A percentile compares a stretch with the other conserved stretches of the same genome.
These are phyloP conservation scores for Bipolaris cookei DNA, from an alignment of 2,329 filamentous ascomycete genomes.

Conservation along the genomic window DNA sequence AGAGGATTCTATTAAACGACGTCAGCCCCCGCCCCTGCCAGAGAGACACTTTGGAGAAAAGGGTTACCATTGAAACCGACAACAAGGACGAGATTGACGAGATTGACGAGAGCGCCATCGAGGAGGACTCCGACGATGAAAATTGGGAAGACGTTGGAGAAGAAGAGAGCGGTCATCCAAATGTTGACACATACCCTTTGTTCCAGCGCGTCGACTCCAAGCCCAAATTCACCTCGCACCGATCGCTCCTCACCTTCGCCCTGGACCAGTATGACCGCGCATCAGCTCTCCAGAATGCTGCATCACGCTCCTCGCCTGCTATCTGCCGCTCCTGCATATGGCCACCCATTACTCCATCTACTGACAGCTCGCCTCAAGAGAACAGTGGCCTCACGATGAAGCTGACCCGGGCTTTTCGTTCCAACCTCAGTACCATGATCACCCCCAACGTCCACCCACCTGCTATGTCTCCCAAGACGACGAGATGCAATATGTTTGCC, in stretches of 20 bases:
- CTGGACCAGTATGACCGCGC: no score
- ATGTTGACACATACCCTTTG: slow-evolving; percentile 76
- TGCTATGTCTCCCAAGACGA: slow-evolving; percentile 88
- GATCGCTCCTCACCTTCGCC: no score
- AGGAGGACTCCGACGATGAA: slow-evolving; percentile 63
- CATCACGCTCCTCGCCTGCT: slow-evolving; percentile 62
- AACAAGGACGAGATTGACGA: slow-evolving; percentile 65
- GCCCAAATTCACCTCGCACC: no score
- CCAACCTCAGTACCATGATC: slow-evolving; percentile 81
- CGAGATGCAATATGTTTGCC: slow-evolving; percentile 85
- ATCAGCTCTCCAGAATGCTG: slow-evolving; percentile 70
- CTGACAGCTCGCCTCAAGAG: slow-evolving; percentile 63
- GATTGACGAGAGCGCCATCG: slow-evolving; percentile 62
- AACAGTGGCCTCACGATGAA: slow-evolving; percentile 62
- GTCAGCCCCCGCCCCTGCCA: slow-evolving; percentile 71
- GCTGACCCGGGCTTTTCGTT: slow-evolving; percentile 65
- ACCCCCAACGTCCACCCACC: slow-evolving; percentile 72
- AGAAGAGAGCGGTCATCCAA: slow-evolving; percentile 81
- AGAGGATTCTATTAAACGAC: slow-evolving; percentile 50
- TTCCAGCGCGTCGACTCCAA: slow-evolving; percentile 93
- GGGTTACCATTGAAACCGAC: slow-evolving; percentile 65
- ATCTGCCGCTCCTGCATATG: slow-evolving; percentile 66
- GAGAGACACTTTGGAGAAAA: slow-evolving; percentile 61
- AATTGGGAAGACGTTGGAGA: slow-evolving; percentile 67
- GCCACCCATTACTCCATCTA: slow-evolving; percentile 71